Conservation (phyloP, 78 protist species). For the Pigoraptor vietnamica region DNA sequence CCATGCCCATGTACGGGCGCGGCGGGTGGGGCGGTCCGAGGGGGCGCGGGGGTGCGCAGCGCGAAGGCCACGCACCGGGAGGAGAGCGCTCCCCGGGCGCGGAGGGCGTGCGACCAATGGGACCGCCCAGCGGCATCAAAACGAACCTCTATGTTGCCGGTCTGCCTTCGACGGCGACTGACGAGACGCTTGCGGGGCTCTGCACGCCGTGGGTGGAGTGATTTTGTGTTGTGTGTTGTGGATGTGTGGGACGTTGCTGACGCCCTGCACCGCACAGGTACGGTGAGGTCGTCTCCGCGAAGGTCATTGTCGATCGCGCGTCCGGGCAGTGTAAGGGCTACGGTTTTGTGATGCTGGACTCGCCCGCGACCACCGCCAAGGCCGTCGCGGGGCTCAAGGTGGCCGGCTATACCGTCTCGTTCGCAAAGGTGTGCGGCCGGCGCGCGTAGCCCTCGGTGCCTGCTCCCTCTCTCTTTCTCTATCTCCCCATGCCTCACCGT, state of each 20-base stretch:
- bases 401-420: slow-evolving; percentile 5
- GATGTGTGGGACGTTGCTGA: not conserved
- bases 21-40: not conserved
- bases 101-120: too few relatives aligned
- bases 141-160: slow-evolving; percentile 16
- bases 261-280: too few relatives aligned
- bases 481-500: too few relatives aligned
- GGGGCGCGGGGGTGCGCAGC: not conserved
- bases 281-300: slow-evolving; percentile 18
- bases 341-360: slow-evolving; percentile 31
- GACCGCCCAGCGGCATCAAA: not conserved
- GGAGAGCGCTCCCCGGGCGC: too few relatives aligned
- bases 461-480: too few relatives aligned
- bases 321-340: slow-evolving; percentile 26
- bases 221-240: not conserved
- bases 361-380: not conserved
- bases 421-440: slow-evolving; percentile 28
- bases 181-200: not conserved
- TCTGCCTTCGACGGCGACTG: slow-evolving; percentile 3
- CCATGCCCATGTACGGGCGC: not conserved
- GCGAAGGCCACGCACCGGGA: too few relatives aligned
- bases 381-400: slow-evolving; percentile 8
- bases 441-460: too few relatives aligned
- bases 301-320: slow-evolving; percentile 16
- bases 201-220: not conserved